Evolutionary conservation across 352 stramenopile species (phyloP).

Genomic region (Saprolegnia diclina): DNA sequence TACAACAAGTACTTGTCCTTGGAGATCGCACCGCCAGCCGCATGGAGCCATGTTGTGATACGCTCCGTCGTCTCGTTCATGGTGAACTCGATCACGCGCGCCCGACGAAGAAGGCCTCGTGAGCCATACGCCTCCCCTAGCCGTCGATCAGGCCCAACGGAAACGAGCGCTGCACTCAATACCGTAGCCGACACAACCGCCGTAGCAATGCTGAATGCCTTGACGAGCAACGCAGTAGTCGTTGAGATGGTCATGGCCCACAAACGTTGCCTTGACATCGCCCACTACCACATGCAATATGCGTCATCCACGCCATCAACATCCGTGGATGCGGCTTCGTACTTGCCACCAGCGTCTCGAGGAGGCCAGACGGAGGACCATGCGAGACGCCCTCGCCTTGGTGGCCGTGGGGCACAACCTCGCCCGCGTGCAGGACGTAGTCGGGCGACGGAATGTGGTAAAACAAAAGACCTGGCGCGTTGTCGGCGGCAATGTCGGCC

Average conservation of each 20-base stretch:
- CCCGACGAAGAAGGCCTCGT: conserved; percentile 36
- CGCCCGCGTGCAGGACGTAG: conserved; percentile 25
- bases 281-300: conserved; percentile 29
- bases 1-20: conserved; percentile 2
- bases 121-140: conserved; percentile 32
- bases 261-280: conserved; percentile 57
- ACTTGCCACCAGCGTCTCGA: conserved; percentile 39
- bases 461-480: conserved; percentile 50
- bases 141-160: not conserved
- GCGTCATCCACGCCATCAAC: too few relatives aligned
- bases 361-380: conserved; percentile 39
- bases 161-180: not conserved
- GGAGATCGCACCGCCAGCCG: not conserved
- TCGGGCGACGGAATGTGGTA: conserved; percentile 58
- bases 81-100: conserved; percentile 51
- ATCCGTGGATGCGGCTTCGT: too few relatives aligned
- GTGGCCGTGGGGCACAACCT: conserved; percentile 26
- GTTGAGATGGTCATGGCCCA: conserved; percentile 56
- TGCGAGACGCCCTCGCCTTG: conserved; percentile 38
- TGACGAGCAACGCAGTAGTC: conserved; percentile 46
- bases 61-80: not conserved
- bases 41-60: conserved; percentile 12
- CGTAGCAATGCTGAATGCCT: conserved; percentile 52
- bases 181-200: conserved; percentile 45
- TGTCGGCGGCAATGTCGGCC: conserved; percentile 30